These are phyloP conservation scores for Aspergillus indologenus DNA, from an alignment of 495 filamentous ascomycete species.

Conservation along the genomic window DNA sequence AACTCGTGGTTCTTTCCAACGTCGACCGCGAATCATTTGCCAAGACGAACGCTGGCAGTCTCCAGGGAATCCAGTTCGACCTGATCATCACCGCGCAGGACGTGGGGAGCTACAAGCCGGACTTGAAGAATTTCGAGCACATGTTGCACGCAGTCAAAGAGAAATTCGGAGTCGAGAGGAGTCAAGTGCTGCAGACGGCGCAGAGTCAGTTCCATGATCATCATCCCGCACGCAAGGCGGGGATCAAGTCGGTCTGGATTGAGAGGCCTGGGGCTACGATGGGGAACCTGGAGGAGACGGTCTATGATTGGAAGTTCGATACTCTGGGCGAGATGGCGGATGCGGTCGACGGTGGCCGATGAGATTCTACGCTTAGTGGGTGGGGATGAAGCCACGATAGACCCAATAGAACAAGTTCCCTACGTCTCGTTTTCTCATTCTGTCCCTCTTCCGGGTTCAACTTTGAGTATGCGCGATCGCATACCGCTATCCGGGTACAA, in stretches of 20 bases:
- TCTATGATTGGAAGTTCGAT: constrained; percentile 59
- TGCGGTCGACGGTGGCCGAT: constrained; percentile 49
- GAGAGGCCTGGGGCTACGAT: constrained; percentile 48
- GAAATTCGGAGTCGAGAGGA: constrained; percentile 54
- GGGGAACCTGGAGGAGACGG: constrained; percentile 42
- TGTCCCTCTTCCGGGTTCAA: too few relatives aligned
- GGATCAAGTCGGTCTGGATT: constrained; percentile 69
- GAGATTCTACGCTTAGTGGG: too few relatives aligned
- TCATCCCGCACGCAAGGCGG: constrained; percentile 59
- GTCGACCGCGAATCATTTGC: constrained; percentile 63
- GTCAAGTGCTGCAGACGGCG: constrained; percentile 64
- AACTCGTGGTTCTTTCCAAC: constrained; percentile 70
- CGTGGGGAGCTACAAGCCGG: constrained; percentile 75
- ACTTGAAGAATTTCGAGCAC: constrained; percentile 62
- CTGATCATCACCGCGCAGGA: constrained; percentile 71
- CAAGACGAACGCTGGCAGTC: constrained; percentile 47
- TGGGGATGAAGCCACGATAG: too few relatives aligned
- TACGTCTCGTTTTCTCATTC: too few relatives aligned
- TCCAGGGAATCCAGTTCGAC: constrained; percentile 57
- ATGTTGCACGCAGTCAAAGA: constrained; percentile 51
- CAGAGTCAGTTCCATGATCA: constrained; percentile 71
- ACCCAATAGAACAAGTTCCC: too few relatives aligned
- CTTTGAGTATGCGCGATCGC: too few relatives aligned
- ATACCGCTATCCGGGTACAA: too few relatives aligned
- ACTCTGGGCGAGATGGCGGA: constrained; percentile 71